These are phyloP conservation scores for Corylus heterophylla DNA, from an alignment of 306 rosid genomes.

Conservation along the genomic window DNA sequence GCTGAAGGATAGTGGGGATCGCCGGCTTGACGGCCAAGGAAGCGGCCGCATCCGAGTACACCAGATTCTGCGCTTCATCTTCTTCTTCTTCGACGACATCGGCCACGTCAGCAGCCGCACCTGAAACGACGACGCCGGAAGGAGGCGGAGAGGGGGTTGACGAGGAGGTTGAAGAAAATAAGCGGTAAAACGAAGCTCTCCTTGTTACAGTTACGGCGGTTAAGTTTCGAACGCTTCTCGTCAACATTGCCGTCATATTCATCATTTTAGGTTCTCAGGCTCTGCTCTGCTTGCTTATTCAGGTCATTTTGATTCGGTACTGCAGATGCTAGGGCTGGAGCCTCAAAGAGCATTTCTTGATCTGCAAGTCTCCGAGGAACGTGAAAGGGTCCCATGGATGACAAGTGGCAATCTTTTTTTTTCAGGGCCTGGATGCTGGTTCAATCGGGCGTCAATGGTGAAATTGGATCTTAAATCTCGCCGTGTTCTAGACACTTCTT, in stretches of 20 bases:
- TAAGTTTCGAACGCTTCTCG: conserved; percentile 20
- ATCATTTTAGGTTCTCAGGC: not conserved
- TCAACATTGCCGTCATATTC: conserved; percentile 10
- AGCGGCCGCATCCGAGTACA: conserved; percentile 12
- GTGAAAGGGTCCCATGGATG: not conserved
- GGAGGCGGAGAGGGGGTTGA: conserved; percentile 11
- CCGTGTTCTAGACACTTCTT: too few species aligned
- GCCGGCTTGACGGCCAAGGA: conserved; percentile 11
- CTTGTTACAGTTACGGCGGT: not conserved
- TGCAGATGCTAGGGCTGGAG: too few species aligned
- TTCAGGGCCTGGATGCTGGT: not conserved
- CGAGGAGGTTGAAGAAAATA: conserved; percentile 24
- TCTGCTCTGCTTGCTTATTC: not conserved
- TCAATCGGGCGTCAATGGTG: not conserved
- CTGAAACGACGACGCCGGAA: conserved; percentile 13
- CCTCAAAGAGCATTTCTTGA: conserved; percentile 20
- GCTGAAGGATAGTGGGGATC: conserved; percentile 58
- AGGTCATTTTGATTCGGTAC: too few species aligned
- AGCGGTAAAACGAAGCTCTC: conserved; percentile 13
- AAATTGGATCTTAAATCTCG: too few species aligned
- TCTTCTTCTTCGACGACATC: conserved; percentile 28
- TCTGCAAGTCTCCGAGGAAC: conserved; percentile 12
- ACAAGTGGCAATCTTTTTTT: too few species aligned
- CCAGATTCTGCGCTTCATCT: conserved; percentile 7
- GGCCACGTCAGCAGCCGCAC: conserved; percentile 27